These are phyloP conservation scores for Coniella vitis DNA, from an alignment of 2,329 filamentous ascomycete genomes.

Conservation along the genomic window DNA sequence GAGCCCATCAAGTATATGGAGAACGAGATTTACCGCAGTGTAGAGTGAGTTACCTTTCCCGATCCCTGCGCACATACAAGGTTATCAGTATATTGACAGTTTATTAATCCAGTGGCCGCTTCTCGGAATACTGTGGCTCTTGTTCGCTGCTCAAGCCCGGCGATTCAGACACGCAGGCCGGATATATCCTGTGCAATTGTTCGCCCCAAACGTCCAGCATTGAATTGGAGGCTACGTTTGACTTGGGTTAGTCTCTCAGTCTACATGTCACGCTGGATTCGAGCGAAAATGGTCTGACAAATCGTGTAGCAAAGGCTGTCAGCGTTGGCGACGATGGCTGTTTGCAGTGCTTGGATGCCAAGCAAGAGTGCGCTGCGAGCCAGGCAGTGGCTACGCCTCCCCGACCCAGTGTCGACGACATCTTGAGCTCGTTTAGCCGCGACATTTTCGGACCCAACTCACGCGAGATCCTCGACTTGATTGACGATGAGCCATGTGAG, in stretches of 20 bases:
- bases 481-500: conserved; percentile 2
- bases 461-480: neutral
- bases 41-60: conserved; percentile 1
- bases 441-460: no score
- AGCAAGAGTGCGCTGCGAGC: neutral
- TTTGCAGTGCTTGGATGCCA: conserved; percentile 4
- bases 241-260: conserved; percentile 4
- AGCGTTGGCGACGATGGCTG: conserved; percentile 5
- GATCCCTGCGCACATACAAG: no score
- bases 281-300: neutral
- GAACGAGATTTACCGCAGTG: neutral
- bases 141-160: conserved; percentile 3
- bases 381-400: neutral
- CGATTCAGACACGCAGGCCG: neutral
- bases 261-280: neutral
- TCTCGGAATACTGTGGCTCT: conserved; percentile 1
- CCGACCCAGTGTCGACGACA: no score
- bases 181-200: conserved; percentile 7
- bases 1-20: neutral
- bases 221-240: neutral
- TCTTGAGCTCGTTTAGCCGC: no score
- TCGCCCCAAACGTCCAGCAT: neutral
- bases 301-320: neutral
- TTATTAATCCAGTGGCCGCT: neutral
- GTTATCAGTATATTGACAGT: no score